Base-by-base conservation (phyloP, 2,329 filamentous ascomycete species). In the Diaporthe destruens region DNA sequence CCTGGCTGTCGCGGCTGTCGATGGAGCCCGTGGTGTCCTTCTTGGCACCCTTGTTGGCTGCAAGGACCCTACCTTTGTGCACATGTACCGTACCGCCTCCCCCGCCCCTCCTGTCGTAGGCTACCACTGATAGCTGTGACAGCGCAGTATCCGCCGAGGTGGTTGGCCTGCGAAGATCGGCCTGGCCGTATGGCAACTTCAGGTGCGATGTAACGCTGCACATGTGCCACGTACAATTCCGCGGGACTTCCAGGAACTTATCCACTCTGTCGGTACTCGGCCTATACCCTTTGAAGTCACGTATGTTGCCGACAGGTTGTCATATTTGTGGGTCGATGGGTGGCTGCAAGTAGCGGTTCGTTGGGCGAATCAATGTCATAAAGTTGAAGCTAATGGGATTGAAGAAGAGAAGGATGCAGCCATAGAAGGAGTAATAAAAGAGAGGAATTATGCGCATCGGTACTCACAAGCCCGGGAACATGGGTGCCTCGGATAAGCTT, bases 1-100 rank as follows among this genome's bases (percentile, higher is more conserved):
- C n/a, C n/a, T n/a, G 39, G 39, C 61, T 65, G 61, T 65, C 61
- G 61, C 61, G 61, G 61, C 44, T 65, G 61, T 51, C 20, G 44
- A 51, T 51, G 44, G 44, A n/a, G 20, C 6, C 44, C 6, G 39
- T 18, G 39, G 47, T 49, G 44, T 2, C 29, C 59, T 36, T 44
- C 42, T 23, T 47, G 44, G 44, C 44, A 18, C 18, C 18, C 16
- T 47, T n/a, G 18, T n/a, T 47, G 44, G 44, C 44, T 47, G 44
- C 44, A 6, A 47, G 44, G 20, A 20, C 18, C 20, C 29, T 29
- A 29, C 29, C 20, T 20, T 47, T 20, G 44, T 49, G 44, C 20
- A 49, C 8, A n/a, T 2, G 7, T 11, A 49, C 20, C 7, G 44
- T 49, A n/a, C 8, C 18, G 20, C 36, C 56, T 18, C 14, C 39